Base-by-base conservation (phyloP, 2,329 filamentous ascomycete genomes). In the Clonostachys solani region DNA sequence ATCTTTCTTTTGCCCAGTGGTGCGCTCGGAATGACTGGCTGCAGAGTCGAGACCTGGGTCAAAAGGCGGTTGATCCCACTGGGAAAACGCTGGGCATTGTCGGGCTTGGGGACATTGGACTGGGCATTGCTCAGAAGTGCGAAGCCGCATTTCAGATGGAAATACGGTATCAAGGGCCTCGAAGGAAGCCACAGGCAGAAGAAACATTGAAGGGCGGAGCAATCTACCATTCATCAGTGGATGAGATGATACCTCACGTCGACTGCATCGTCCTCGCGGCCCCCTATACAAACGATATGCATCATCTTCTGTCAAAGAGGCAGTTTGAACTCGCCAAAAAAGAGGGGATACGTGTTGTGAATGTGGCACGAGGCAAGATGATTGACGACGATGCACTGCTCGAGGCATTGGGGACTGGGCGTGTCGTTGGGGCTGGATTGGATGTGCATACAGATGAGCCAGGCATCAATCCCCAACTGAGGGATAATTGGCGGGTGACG, bases 41-140 rank as follows among this genome's bases (percentile, higher is more conserved):
- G 62, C 46, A 51, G 54, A 5, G 60, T 46, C 13, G 17, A 41
- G 18, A 51, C 49, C 15, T 53, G 45, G 51, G 54, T 62, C 2
- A 66, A 66, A 1, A 56, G 58, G 7, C 60, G 46, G 49, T 59
- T 5, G 71, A 74, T 53, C 71, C 72, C 4, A 57, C 59, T 0
- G 66, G 65, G 2, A 43, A 71, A 45, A 68, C 61, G 0, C 56
- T 77, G 33, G 72, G 72, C 0, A 74, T 75, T 33, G 60, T 75
- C 2, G 72, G 72, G 2, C 61, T 73, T 60, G 72, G 72, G 0
- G 52, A 61, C 5, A 75, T 75, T 52, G 72, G 53, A 47, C 54
- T 33, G 38, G 52, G 37, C 5, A 23, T 43, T 42, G 41, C 19
- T 47, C 51, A 17, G 40, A 47, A 47, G 40, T 47, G 45, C 33